Conservation (phyloP, 345 rosid species). For the Lepidium africanum region DNA sequence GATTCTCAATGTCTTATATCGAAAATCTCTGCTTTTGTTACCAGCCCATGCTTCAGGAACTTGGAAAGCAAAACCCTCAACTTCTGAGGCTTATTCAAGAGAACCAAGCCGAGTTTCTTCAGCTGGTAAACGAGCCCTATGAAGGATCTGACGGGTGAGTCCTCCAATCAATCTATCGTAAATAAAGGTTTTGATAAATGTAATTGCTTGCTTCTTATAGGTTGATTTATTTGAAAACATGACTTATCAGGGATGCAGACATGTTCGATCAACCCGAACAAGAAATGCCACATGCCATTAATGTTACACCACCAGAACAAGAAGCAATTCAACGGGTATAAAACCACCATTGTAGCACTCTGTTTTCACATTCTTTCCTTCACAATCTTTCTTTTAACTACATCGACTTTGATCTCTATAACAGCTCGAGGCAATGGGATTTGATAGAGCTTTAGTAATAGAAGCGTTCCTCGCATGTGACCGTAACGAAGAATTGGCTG, state of each 20-base stretch:
- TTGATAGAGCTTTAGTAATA: constrained; percentile 81
- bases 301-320: constrained; percentile 93
- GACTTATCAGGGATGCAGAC: constrained; percentile 43
- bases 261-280: constrained; percentile 83
- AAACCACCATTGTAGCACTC: neutral
- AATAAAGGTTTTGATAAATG: too few species aligned
- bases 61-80: constrained; percentile 97
- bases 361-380: neutral
- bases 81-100: constrained; percentile 86
- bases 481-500: constrained; percentile 96
- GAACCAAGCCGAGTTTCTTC: constrained; percentile 91
- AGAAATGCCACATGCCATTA: constrained; percentile 87
- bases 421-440: constrained; percentile 97
- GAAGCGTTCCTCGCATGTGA: constrained; percentile 99
- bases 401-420: neutral
- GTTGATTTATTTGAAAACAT: neutral
- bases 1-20: neutral
- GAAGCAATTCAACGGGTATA: constrained; percentile 79
- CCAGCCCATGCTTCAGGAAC: constrained; percentile 99
- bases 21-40: constrained; percentile 19
- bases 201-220: too few species aligned
- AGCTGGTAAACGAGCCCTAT: constrained; percentile 82
- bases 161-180: too few species aligned
- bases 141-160: constrained; percentile 95
- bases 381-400: neutral